phyloP scores from a whole-genome alignment of 495 filamentous ascomycete species.

The Penicillium simplicissimum region DNA sequence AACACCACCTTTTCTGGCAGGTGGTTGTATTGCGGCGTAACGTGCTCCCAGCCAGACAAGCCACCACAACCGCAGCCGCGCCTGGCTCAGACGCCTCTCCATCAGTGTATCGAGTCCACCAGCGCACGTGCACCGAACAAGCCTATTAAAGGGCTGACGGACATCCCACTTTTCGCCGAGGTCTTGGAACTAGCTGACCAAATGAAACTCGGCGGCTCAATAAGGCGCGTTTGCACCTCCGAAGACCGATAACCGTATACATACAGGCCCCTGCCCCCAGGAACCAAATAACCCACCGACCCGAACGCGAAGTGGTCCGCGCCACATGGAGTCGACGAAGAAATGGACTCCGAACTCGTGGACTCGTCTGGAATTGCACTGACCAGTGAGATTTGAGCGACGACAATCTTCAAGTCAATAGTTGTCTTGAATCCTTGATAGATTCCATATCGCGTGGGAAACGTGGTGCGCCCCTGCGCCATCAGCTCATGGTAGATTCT shows the following conservation, averaged over 20 bases:
- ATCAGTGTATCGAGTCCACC: slow-evolving; percentile 43
- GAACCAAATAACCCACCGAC: slow-evolving; percentile 12
- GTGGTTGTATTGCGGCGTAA: slow-evolving; percentile 8
- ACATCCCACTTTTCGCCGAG: slow-evolving; percentile 17
- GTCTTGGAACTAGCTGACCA: slow-evolving; percentile 17
- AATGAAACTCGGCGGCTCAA: slow-evolving; percentile 8
- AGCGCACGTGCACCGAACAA: slow-evolving; percentile 28
- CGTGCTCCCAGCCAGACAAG: slow-evolving; percentile 36
- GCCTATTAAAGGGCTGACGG: slow-evolving; percentile 23
- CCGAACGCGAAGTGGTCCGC: slow-evolving; percentile 18
- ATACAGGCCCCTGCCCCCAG: slow-evolving; percentile 6
- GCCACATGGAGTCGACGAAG: slow-evolving; percentile 8
- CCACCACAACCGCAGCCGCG: slow-evolving; percentile 47
- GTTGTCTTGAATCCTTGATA: neutral
- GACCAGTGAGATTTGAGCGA: slow-evolving; percentile 7
- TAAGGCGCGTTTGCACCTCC: slow-evolving; percentile 9
- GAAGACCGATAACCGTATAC: slow-evolving; percentile 10
- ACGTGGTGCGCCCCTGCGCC: neutral
- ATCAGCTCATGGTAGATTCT: slow-evolving; percentile 7
- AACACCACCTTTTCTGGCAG: slow-evolving; percentile 13
- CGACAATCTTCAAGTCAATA: slow-evolving; percentile 9
- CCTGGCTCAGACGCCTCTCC: slow-evolving; percentile 45
- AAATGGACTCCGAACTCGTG: slow-evolving; percentile 18
- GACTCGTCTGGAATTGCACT: slow-evolving; percentile 11
- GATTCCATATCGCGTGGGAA: slow-evolving; percentile 5